Percentiles rank a stretch among this genome's conserved stretches.
Evolutionary conservation across 495 filamentous ascomycete species (phyloP).

Genomic region (Lichina pygmaea): DNA sequence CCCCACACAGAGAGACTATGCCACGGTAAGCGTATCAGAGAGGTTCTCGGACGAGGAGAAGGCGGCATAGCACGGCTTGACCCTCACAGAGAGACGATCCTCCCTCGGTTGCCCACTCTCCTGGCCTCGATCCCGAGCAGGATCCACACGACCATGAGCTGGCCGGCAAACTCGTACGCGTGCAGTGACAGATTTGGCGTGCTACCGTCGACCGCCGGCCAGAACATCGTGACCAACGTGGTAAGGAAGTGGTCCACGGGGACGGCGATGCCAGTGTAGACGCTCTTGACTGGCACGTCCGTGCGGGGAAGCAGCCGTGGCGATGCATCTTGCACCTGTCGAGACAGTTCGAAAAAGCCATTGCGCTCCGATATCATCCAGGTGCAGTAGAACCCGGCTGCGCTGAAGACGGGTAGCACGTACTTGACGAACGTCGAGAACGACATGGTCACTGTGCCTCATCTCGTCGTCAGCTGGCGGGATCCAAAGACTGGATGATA

Average conservation of each 20-base stretch:
- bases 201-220: conserved; percentile 22
- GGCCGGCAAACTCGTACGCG: conserved; percentile 22
- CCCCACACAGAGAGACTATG: conserved; percentile 22
- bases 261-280: conserved; percentile 21
- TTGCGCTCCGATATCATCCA: conserved; percentile 17
- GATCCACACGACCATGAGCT: conserved; percentile 27
- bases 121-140: conserved; percentile 27
- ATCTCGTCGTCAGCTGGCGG: background rate
- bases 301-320: conserved; percentile 14
- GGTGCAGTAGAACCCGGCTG: conserved; percentile 16
- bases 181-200: conserved; percentile 18
- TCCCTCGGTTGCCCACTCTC: conserved; percentile 25
- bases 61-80: no score
- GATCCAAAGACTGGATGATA: no score
- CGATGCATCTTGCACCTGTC: conserved; percentile 6
- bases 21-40: background rate
- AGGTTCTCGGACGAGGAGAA: no score
- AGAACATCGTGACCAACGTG: conserved; percentile 25
- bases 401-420: conserved; percentile 16
- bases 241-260: conserved; percentile 20
- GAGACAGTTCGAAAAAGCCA: conserved; percentile 13
- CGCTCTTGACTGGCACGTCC: conserved; percentile 12
- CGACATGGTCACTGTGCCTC: background rate
- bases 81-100: conserved; percentile 23
- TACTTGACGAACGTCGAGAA: conserved; percentile 2